Evolutionary conservation across 192 early-diverging fungal species (phyloP).

Genomic region (Rhizoclosmatium globosum): DNA sequence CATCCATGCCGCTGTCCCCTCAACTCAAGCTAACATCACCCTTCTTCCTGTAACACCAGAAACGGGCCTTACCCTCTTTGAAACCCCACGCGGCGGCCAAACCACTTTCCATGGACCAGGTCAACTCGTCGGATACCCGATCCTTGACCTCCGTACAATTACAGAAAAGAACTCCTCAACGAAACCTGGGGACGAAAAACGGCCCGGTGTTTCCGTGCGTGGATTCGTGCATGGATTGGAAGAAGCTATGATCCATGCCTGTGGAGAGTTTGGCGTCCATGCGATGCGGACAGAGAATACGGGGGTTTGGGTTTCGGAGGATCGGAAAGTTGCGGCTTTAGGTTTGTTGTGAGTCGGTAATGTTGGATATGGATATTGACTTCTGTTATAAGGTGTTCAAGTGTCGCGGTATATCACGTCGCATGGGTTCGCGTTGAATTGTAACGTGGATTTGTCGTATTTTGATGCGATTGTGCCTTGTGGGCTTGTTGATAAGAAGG

Average conservation of each 20-base stretch:
- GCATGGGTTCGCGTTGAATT: constrained; percentile 96
- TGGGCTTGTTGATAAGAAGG: constrained; percentile 79
- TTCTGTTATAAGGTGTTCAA: constrained; percentile 71
- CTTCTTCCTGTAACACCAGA: constrained; percentile 4
- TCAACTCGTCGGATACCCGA: constrained; percentile 96
- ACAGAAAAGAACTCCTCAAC: background rate
- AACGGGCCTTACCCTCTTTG: constrained; percentile 6
- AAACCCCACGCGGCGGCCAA: constrained; percentile 90
- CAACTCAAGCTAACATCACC: constrained; percentile 4
- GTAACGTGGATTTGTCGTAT: constrained; percentile 86
- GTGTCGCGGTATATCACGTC: constrained; percentile 86
- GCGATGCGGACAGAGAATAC: constrained; percentile 77
- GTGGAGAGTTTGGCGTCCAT: constrained; percentile 67
- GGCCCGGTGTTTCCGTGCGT: constrained; percentile 66
- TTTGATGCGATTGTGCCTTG: constrained; percentile 92
- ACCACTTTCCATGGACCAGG: constrained; percentile 98
- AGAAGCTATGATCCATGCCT: constrained; percentile 77
- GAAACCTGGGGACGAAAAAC: too few species aligned
- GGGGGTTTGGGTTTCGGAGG: constrained; percentile 88
- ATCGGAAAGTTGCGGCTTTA: constrained; percentile 91
- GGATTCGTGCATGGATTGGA: constrained; percentile 86
- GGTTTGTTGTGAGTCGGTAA: constrained; percentile 55
- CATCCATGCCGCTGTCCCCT: background rate
- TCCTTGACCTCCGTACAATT: constrained; percentile 77
- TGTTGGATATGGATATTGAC: too few species aligned